Evolutionary conservation across 106 monocot species (phyloP), one percentile per base, ranked within the genome.

Genomic region (Xerophyta viscosa): DNA sequence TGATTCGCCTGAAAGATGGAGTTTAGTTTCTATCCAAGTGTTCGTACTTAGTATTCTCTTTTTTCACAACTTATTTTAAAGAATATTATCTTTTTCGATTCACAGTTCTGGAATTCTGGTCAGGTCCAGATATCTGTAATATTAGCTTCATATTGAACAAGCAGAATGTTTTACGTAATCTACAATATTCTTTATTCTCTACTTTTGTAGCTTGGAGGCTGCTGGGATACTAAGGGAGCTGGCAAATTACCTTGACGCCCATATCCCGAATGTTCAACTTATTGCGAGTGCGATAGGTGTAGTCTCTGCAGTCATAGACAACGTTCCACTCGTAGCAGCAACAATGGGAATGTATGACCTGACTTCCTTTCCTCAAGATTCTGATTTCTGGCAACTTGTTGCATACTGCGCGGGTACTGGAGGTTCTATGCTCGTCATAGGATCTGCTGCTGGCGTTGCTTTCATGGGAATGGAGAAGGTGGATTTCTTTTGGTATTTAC

Each of bases 401-500:
- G 89, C 96, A 20, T 96, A 85, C 50, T 96, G 96, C 74, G 96
- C 96, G 45, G 96, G 96, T 29, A 96, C 96, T 20, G 96, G 96
- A 41, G 96, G 96, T 29, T 96, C 96, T 2, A 89, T 96, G 96
- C 88, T 96, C 26, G 85, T 96, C 20, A 96, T 96, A 52, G 96
- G 96, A 29, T 96, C 96, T 47, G 96, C 96, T 23, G 89, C 96
- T 37, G 96, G 96, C 14, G 96, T 96, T 46, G 96, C 96, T 31
- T 96, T 89, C 46, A 96, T 96, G 96, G 96, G 96, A 61, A 89
- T 89, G 96, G 96, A 96, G 66, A 89, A 89, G 48, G 89, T 79
- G 2, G 79, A 96, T 66, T 96, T 96, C 76, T 82, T 96, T 71
- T 96, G 96, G 96, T 96, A 96, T 58, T 46, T 96, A 31, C 72